phyloP scores from a whole-genome alignment of 176 grass and related monocot genomes.

The Carex scoparia region DNA sequence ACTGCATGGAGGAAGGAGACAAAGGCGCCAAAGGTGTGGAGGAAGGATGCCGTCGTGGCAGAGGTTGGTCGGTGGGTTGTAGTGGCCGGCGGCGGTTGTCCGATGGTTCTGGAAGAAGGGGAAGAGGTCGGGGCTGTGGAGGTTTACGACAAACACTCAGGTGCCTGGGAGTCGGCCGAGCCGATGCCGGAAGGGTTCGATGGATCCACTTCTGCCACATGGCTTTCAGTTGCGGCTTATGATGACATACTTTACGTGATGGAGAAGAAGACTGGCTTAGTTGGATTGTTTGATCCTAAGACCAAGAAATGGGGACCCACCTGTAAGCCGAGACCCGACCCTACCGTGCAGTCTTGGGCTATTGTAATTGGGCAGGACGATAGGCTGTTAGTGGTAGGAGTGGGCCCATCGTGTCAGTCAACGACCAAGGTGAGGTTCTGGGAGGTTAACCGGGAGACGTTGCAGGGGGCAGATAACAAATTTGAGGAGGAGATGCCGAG shows the following conservation, averaged over 20 bases:
- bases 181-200: slow-evolving; percentile 48
- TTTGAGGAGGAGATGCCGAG: slow-evolving; percentile 40
- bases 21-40: slow-evolving; percentile 47
- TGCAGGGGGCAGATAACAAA: background rate
- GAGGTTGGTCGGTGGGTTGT: slow-evolving; percentile 52
- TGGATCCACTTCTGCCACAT: slow-evolving; percentile 53
- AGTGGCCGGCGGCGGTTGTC: slow-evolving; percentile 60
- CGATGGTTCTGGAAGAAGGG: slow-evolving; percentile 45
- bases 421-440: slow-evolving; percentile 39
- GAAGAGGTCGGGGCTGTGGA: slow-evolving; percentile 52
- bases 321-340: slow-evolving; percentile 26
- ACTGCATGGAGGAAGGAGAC: slow-evolving; percentile 23
- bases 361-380: slow-evolving; percentile 34
- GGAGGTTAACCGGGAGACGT: slow-evolving; percentile 56
- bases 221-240: slow-evolving; percentile 53
- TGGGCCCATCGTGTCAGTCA: slow-evolving; percentile 14
- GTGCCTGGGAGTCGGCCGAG: slow-evolving; percentile 43
- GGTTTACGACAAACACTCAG: slow-evolving; percentile 33
- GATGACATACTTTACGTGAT: slow-evolving; percentile 46
- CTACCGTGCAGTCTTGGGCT: slow-evolving; percentile 27
- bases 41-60: slow-evolving; percentile 62
- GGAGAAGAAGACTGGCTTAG: slow-evolving; percentile 39
- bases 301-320: slow-evolving; percentile 47
- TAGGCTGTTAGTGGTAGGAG: slow-evolving; percentile 48
- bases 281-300: slow-evolving; percentile 74